phyloP scores from a whole-genome alignment of 441 rosid species.

The Erodium moschatum region DNA sequence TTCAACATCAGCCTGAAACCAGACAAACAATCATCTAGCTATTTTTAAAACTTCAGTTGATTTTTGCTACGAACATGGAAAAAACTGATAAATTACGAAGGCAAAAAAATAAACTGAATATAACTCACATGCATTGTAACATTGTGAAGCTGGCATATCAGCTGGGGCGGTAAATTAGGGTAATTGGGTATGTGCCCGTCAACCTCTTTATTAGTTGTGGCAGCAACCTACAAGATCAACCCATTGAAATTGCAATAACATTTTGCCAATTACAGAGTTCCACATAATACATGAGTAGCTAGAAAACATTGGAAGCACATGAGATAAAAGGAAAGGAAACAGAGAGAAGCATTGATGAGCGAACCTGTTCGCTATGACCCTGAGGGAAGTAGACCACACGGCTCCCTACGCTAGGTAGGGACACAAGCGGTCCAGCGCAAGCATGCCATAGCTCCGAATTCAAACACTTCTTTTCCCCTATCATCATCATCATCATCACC shows the following conservation, averaged over 20 bases:
- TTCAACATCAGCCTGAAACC: conserved; percentile 86
- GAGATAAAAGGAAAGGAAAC: neutral
- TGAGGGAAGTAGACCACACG: conserved; percentile 40
- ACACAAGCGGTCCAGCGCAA: conserved; percentile 99
- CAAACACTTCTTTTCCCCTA: conserved; percentile 76
- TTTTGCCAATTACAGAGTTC: neutral
- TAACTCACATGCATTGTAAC: conserved; percentile 88
- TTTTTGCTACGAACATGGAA: conserved; percentile 10
- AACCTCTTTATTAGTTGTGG: conserved; percentile 86
- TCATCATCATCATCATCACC: neutral
- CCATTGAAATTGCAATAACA: neutral
- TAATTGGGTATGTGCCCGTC: conserved; percentile 90
- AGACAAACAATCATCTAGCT: neutral
- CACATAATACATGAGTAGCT: neutral
- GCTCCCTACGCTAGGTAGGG: conserved; percentile 68
- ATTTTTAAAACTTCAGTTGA: neutral
- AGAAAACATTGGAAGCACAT: neutral
- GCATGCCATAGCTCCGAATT: conserved; percentile 99
- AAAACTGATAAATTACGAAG: conserved; percentile 8
- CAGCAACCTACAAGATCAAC: conserved; percentile 56
- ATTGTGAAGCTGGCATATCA: conserved; percentile 94
- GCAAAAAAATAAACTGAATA: conserved; percentile 4
- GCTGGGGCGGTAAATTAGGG: conserved; percentile 89
- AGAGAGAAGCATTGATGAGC: conserved; percentile 18
- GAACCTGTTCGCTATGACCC: conserved; percentile 98